These are phyloP conservation scores for Magnusiomyces tetraspermus DNA, from an alignment of 1,139 yeast genomes.

Conservation along the genomic window DNA sequence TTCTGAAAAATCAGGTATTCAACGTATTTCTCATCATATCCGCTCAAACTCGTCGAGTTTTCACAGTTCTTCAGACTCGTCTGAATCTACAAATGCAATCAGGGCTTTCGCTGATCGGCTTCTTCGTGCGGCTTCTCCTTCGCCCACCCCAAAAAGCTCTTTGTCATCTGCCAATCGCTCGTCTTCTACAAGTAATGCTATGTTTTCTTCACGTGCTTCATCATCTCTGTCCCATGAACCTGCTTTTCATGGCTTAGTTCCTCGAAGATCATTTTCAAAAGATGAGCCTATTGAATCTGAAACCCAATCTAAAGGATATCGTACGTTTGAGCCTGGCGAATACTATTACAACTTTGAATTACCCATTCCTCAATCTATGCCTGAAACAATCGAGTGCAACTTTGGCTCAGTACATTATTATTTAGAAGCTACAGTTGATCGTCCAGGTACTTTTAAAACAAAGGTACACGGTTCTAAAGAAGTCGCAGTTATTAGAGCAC, in stretches of 20 bases:
- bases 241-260: conserved; percentile 1
- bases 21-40: neutral
- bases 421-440: conserved; percentile 58
- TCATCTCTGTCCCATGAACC: conserved; percentile 5
- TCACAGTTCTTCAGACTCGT: conserved; percentile 1
- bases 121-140: conserved; percentile 16
- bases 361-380: conserved; percentile 69
- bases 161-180: neutral
- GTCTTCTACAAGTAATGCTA: neutral
- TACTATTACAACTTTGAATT: conserved; percentile 88
- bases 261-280: conserved; percentile 9
- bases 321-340: conserved; percentile 65
- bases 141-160: conserved; percentile 7
- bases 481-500: conserved; percentile 61
- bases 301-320: conserved; percentile 27
- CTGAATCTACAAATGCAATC: conserved; percentile 12
- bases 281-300: conserved; percentile 15
- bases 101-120: conserved; percentile 12
- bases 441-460: conserved; percentile 79
- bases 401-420: conserved; percentile 70
- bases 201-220: neutral
- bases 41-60: neutral
- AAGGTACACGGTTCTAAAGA: conserved; percentile 58
- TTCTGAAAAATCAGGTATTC: neutral
- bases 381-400: conserved; percentile 70